Percentiles rank a stretch among this genome's conserved stretches.
Evolutionary conservation across 1,284 basidiomycete genomes (phyloP).

Genomic region (Fomitopsis schrenkii): DNA sequence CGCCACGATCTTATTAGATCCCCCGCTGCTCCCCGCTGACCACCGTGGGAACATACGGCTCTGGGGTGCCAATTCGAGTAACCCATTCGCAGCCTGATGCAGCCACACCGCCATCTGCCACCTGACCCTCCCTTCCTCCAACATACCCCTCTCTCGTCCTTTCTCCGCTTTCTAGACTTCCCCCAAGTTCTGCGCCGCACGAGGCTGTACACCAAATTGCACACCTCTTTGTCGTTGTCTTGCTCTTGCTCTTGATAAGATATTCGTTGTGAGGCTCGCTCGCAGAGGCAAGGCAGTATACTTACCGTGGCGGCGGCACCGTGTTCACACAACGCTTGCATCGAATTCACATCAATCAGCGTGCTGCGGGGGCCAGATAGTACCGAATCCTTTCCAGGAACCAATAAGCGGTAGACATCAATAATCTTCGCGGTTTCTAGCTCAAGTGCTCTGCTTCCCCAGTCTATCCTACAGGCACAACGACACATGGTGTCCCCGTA

Average conservation of each 20-base stretch:
- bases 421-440: background rate
- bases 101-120: background rate
- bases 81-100: background rate
- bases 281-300: background rate
- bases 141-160: background rate
- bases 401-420: background rate
- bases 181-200: background rate
- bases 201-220: background rate
- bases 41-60: constrained; percentile 2
- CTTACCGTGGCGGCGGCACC: background rate
- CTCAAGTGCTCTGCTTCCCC: background rate
- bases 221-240: background rate
- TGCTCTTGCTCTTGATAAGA: no score
- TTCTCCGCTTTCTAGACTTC: background rate
- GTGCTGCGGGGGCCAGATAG: background rate
- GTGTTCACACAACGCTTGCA: background rate
- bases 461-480: background rate
- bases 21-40: constrained; percentile 1
- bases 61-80: background rate
- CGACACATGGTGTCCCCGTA: background rate
- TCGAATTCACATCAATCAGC: background rate
- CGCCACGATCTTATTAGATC: constrained; percentile 2
- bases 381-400: background rate
- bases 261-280: background rate
- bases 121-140: background rate